Percentiles rank a stretch among this genome's conserved stretches.
Evolutionary conservation across 2,329 filamentous ascomycete genomes (phyloP).

Genomic region (Cladosporium sp.): DNA sequence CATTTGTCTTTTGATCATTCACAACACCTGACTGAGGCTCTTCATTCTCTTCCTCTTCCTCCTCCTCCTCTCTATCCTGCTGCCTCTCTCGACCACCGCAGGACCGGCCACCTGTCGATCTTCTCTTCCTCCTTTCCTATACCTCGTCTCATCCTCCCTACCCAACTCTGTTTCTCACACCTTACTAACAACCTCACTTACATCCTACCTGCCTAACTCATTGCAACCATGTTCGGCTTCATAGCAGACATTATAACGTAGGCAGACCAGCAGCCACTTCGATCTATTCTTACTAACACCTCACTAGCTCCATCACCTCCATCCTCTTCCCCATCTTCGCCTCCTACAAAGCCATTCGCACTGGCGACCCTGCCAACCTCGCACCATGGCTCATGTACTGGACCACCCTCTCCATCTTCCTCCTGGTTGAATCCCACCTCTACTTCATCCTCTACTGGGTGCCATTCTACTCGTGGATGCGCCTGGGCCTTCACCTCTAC

Average conservation of each 20-base stretch:
- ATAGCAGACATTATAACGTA: slow-evolving; percentile 75
- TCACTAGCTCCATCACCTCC: slow-evolving; percentile 70
- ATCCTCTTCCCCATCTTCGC: slow-evolving; percentile 95
- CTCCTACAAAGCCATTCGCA: slow-evolving; percentile 96
- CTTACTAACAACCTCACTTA: not conserved
- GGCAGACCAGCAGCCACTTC: slow-evolving; percentile 32
- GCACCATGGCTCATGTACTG: slow-evolving; percentile 99
- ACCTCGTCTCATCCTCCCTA: no score
- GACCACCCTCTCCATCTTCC: slow-evolving; percentile 79
- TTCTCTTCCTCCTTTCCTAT: no score
- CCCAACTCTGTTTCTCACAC: not conserved
- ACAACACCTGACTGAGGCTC: not conserved
- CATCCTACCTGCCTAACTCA: no score
- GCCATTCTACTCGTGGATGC: slow-evolving; percentile 90
- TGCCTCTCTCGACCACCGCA: not conserved
- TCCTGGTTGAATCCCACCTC: slow-evolving; percentile 81
- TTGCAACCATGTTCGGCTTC: slow-evolving; percentile 45
- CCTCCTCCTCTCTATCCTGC: slow-evolving; percentile 2
- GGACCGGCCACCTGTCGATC: not conserved
- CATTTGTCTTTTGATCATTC: slow-evolving; percentile 3
- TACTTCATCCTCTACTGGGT: slow-evolving; percentile 86
- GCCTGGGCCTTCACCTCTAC: slow-evolving; percentile 82
- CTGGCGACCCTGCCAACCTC: slow-evolving; percentile 80
- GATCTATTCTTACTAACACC: slow-evolving; percentile 19
- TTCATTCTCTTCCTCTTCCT: not conserved